These are phyloP conservation scores for Trifolium pratense DNA, from an alignment of 306 rosid species.

Conservation along the genomic window DNA sequence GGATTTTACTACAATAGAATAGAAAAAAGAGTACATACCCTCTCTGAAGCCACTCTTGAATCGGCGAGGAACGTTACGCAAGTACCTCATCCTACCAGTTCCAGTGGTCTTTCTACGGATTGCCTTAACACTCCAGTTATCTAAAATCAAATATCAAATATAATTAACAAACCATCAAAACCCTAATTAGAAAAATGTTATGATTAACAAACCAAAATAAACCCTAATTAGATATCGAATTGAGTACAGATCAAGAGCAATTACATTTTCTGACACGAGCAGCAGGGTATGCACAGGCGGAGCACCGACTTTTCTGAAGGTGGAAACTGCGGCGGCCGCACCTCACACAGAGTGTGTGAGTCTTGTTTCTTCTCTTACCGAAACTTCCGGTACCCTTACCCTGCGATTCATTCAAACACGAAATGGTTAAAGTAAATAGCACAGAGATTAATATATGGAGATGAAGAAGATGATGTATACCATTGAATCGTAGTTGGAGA, in stretches of 20 bases:
- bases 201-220: background rate
- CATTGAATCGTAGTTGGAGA: background rate
- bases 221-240: slow-evolving; percentile 1
- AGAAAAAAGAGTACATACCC: slow-evolving; percentile 45
- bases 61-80: slow-evolving; percentile 93
- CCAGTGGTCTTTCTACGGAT: slow-evolving; percentile 98
- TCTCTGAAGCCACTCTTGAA: slow-evolving; percentile 99
- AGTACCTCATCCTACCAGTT: slow-evolving; percentile 97
- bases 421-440: background rate
- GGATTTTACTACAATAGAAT: background rate
- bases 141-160: slow-evolving; percentile 41
- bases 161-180: background rate
- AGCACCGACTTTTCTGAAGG: slow-evolving; percentile 92
- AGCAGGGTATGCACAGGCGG: slow-evolving; percentile 94
- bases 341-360: slow-evolving; percentile 93
- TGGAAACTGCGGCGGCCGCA: slow-evolving; percentile 99
- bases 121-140: slow-evolving; percentile 96
- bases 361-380: slow-evolving; percentile 99
- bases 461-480: background rate
- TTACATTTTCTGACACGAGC: slow-evolving; percentile 90
- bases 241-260: too few species aligned
- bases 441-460: background rate
- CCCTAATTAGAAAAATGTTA: too few species aligned
- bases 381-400: slow-evolving; percentile 98
- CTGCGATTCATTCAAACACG: slow-evolving; percentile 47